phyloP scores from a whole-genome alignment of 208 protist species.

The Acanthamoeba lenticulata region DNA sequence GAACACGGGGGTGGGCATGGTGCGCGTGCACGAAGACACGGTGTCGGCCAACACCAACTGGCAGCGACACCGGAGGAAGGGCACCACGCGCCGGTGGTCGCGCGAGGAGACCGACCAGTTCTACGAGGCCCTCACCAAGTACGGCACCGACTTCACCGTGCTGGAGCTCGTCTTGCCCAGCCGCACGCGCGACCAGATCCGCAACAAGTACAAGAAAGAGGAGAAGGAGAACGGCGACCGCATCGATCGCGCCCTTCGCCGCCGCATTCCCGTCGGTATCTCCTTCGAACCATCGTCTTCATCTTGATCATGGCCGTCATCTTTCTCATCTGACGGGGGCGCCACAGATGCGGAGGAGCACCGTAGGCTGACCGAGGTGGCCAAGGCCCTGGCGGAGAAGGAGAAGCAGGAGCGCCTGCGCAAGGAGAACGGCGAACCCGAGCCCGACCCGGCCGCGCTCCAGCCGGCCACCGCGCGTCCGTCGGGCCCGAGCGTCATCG shows the following conservation, averaged over 20 bases:
- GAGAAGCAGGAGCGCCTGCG: neutral
- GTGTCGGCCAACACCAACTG: slow-evolving; percentile 49
- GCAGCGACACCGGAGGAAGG: slow-evolving; percentile 55
- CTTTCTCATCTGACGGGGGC: neutral
- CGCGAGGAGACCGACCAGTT: slow-evolving; percentile 63
- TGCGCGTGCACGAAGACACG: neutral
- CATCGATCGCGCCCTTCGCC: slow-evolving; percentile 35
- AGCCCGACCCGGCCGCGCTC: neutral
- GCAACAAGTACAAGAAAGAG: slow-evolving; percentile 76
- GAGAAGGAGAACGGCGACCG: slow-evolving; percentile 54
- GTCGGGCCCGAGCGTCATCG: neutral
- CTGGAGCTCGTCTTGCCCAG: slow-evolving; percentile 61
- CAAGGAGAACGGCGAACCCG: neutral
- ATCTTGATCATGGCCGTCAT: neutral
- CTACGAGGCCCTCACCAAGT: slow-evolving; percentile 67
- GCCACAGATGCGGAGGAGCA: slow-evolving; percentile 34
- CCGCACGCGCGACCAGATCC: slow-evolving; percentile 57
- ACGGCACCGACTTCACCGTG: slow-evolving; percentile 70
- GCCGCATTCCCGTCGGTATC: slow-evolving; percentile 37
- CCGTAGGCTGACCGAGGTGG: neutral
- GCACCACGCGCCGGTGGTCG: slow-evolving; percentile 34
- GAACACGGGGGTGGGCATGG: neutral
- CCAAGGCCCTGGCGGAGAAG: neutral
- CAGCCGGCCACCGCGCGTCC: neutral
- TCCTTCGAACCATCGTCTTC: neutral